Base-by-base conservation (phyloP, 139 green algal species). In the Tetradesmus lagerheimii region DNA sequence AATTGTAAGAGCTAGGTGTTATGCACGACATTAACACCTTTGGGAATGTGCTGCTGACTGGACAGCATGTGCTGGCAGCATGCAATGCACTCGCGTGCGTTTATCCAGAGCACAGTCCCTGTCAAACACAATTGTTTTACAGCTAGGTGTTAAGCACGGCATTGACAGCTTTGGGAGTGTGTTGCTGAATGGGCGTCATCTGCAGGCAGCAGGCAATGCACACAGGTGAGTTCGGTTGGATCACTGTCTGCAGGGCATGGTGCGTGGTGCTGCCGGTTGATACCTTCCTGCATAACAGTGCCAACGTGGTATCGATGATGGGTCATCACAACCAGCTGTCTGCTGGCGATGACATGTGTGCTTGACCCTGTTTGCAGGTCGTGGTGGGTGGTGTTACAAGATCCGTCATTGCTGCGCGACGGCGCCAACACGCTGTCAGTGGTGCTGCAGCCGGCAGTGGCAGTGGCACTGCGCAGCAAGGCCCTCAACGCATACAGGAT, bases 11-110 rank as follows among this genome's bases (percentile, higher is more conserved):
- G n/a, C n/a, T n/a, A n/a, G n/a, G n/a, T 94, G 53, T 78, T 96
- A 38, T 94, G 35, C 71, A 75, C 12, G 90, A 93, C 16, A 34
- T 94, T 3, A 92, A 95, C 80, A 94, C 92, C 25, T 80, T 89
- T n/a, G 93, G 92, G 0, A 38, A 89, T 12, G 86, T 96, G 3
- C 0, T 50, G 14, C 78, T 97, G 25, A 95, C 97, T 77, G 90
- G 90, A 1, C 25, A 81, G 41, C 41, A 45, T 0, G 2, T 95
- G 31, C 80, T 43, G 0, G 6, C 6, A 27, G 20, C 57, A 8
- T 66, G 76, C 35, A 97, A 96, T 71, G 89, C 91, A 16, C 92
- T 95, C 93, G 90, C 89, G 91, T 90, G 38, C 20, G 83, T n/a
- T n/a, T n/a, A n/a, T n/a, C n/a, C n/a, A n/a, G n/a, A n/a, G n/a